These are phyloP conservation scores for Diaporthe destruens DNA, from an alignment of 2,329 filamentous ascomycete genomes.

Conservation along the genomic window DNA sequence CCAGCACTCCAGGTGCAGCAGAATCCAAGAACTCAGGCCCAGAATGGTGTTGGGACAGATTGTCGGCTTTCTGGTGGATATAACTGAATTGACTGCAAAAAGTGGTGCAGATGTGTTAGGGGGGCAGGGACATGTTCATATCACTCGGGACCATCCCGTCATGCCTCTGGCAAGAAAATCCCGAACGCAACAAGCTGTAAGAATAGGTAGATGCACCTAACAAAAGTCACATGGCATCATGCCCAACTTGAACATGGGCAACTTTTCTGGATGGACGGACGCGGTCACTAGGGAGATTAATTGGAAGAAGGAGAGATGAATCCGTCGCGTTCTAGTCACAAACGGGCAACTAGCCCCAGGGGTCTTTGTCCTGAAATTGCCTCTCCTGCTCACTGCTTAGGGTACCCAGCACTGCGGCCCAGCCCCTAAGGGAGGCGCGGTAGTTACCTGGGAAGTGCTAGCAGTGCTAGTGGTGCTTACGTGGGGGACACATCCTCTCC, in stretches of 20 bases:
- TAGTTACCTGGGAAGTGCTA: background rate
- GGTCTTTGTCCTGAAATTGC: conserved; percentile 13
- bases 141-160: background rate
- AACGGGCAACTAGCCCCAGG: background rate
- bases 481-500: conserved; percentile 23
- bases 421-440: conserved; percentile 10
- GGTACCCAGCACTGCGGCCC: conserved; percentile 2
- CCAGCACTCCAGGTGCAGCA: background rate
- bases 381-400: background rate
- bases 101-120: conserved; percentile 6
- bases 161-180: background rate
- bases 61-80: background rate
- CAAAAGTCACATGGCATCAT: background rate
- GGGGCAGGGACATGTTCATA: background rate
- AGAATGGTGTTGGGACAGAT: background rate
- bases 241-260: background rate
- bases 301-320: background rate
- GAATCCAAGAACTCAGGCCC: background rate
- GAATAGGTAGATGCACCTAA: background rate
- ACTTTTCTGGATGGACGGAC: background rate
- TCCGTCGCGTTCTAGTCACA: background rate
- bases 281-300: background rate
- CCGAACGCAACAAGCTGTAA: background rate
- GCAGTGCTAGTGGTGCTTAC: conserved; percentile 20
- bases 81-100: background rate